Base-by-base conservation (phyloP, 352 stramenopile genomes). In the Phytophthora sp. region DNA sequence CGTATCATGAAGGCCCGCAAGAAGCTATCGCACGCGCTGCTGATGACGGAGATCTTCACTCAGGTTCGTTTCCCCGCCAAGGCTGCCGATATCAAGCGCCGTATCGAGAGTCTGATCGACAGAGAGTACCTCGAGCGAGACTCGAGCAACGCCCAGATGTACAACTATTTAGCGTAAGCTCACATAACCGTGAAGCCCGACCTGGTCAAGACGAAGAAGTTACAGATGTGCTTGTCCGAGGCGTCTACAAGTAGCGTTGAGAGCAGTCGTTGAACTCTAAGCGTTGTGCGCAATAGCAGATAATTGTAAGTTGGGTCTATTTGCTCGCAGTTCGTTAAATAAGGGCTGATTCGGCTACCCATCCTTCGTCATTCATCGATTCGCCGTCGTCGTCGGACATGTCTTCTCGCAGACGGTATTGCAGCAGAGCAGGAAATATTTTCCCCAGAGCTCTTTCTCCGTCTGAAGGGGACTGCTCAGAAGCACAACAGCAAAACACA, bases 1-100 rank as follows among this genome's bases (percentile, higher is more conserved):
- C 90, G 97, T 54, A 99, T 99, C 69, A 99, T 99, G 97, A 99
- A 99, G 84, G 82, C 96, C n/a, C 88, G 97, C 46, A 99, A 99
- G 80, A 94, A 89, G 31, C 69, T 99, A 7, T 91, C 84, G 38
- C 96, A 99, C 68, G 93, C 97, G 63, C 80, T 98, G 62, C 77
- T 99, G 20, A 95, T 99, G 75, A 90, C 93, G 18, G 95, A 99
- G 79, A 94, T 99, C 21, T 98, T 97, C n/a, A 85, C 83, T 39
- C 97, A 99, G 61, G 74, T 99, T 21, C 94, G 81, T 37, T 94
- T 97, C 54, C 80, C 82, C 3, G 84, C 86, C 17, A 95, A 93
- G 54, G 77, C 87, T 30, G 75, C 82, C 5, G 80, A 94, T 54
- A 87, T 97, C 62, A 96, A 97, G 74, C 82, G 86, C 21, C 88